phyloP scores from a whole-genome alignment of 768 basidiomycete species.

The Lactarius tabidus region DNA sequence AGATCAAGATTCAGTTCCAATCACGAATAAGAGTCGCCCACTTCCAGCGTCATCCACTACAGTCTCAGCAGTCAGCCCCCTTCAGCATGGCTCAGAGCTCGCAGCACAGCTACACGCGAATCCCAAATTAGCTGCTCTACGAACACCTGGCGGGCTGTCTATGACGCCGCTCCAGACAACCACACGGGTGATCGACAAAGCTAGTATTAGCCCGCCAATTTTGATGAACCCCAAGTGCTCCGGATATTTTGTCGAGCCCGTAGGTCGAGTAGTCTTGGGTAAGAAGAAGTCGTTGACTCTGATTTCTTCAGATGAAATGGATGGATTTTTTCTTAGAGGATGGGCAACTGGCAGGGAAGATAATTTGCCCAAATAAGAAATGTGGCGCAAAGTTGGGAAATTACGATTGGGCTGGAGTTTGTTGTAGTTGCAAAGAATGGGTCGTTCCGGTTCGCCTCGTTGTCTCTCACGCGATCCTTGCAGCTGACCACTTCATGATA shows the following conservation, averaged over 20 bases:
- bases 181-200: slow-evolving; percentile 20
- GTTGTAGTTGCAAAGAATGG: slow-evolving; percentile 90
- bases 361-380: slow-evolving; percentile 87
- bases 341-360: slow-evolving; percentile 85
- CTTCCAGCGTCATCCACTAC: slow-evolving; percentile 3
- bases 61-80: slow-evolving; percentile 25
- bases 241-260: slow-evolving; percentile 95
- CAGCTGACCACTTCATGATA: slow-evolving; percentile 25
- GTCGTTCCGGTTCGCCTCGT: slow-evolving; percentile 70
- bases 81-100: slow-evolving; percentile 37
- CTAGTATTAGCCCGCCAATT: slow-evolving; percentile 52
- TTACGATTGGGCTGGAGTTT: slow-evolving; percentile 94
- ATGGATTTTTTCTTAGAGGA: slow-evolving; percentile 79
- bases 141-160: slow-evolving; percentile 30
- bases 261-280: slow-evolving; percentile 39
- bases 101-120: slow-evolving; percentile 43
- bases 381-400: slow-evolving; percentile 91
- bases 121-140: slow-evolving; percentile 49
- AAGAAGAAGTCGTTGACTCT: slow-evolving; percentile 2
- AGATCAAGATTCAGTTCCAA: neutral
- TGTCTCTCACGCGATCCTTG: neutral
- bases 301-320: slow-evolving; percentile 70
- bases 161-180: slow-evolving; percentile 28
- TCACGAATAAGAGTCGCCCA: slow-evolving; percentile 4
- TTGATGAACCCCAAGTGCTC: slow-evolving; percentile 82